These are phyloP conservation scores for Cladophialophora immunda DNA, from an alignment of 2,329 filamentous ascomycete genomes.

Conservation along the genomic window DNA sequence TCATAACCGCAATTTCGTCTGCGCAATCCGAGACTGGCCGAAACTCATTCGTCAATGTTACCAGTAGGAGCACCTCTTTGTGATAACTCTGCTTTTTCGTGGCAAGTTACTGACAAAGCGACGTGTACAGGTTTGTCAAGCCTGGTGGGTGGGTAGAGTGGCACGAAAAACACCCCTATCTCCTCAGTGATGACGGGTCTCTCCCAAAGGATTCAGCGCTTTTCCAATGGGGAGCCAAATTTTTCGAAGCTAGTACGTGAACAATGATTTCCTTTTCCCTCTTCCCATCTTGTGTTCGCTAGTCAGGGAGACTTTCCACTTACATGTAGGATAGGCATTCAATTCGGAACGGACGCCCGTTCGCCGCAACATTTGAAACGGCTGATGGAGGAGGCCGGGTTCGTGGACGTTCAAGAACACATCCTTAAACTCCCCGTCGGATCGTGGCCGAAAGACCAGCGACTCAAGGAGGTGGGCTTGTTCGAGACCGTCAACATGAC, in stretches of 20 bases:
- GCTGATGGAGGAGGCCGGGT: slow-evolving; percentile 43
- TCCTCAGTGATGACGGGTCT: slow-evolving; percentile 46
- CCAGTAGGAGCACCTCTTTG: slow-evolving; percentile 5
- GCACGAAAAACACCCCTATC: slow-evolving; percentile 30
- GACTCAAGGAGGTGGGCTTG: slow-evolving; percentile 43
- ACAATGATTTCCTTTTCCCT: slow-evolving; percentile 13
- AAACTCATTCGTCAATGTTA: slow-evolving; percentile 33
- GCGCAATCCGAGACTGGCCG: slow-evolving; percentile 66
- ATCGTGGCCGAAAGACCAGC: slow-evolving; percentile 43
- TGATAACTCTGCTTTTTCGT: neutral
- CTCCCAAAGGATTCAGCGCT: slow-evolving; percentile 47
- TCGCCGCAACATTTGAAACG: slow-evolving; percentile 44
- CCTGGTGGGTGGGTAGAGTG: slow-evolving; percentile 57
- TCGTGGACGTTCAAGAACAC: slow-evolving; percentile 44
- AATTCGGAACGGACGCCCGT: slow-evolving; percentile 35
- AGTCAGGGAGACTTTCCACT: neutral
- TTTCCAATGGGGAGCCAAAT: slow-evolving; percentile 41
- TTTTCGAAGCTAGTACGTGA: slow-evolving; percentile 40
- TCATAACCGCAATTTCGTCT: slow-evolving; percentile 65
- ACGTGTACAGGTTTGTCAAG: slow-evolving; percentile 22
- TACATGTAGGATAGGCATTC: neutral
- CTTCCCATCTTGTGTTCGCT: slow-evolving; percentile 13
- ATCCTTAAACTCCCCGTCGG: slow-evolving; percentile 45
- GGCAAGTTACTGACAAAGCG: slow-evolving; percentile 1
- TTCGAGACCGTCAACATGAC: slow-evolving; percentile 43